Evolutionary conservation across 768 basidiomycete species (phyloP).

Genomic region (Podaxis mareebaensis): DNA sequence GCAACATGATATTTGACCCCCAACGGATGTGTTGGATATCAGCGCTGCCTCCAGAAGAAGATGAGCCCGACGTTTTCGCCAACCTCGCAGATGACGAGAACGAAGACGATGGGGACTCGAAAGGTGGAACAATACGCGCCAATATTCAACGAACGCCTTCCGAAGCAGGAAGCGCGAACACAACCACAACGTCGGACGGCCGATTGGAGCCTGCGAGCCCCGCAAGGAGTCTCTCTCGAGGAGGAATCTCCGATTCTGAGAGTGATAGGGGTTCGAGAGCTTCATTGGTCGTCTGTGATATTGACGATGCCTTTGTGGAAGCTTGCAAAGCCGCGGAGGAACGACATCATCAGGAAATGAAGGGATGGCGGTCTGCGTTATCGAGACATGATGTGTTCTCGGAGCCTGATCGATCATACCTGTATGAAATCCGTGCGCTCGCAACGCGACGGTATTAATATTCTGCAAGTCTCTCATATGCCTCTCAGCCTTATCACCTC

Average conservation of each 20-base stretch:
- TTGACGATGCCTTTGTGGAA: conserved; percentile 73
- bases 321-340: conserved; percentile 77
- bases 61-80: conserved; percentile 95
- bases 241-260: conserved; percentile 68
- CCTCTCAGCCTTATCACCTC: conserved; percentile 20
- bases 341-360: conserved; percentile 82
- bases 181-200: conserved; percentile 27
- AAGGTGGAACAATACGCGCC: conserved; percentile 80
- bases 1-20: conserved; percentile 98
- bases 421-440: conserved; percentile 83
- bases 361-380: conserved; percentile 63
- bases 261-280: conserved; percentile 82
- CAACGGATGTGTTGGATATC: conserved; percentile 94
- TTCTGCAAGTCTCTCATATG: conserved; percentile 7
- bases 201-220: conserved; percentile 54
- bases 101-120: conserved; percentile 70
- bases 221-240: conserved; percentile 60
- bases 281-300: conserved; percentile 69
- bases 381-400: conserved; percentile 37
- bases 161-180: conserved; percentile 30
- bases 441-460: conserved; percentile 80
- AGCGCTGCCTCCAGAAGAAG: conserved; percentile 80
- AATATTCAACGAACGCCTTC: conserved; percentile 40
- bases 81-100: conserved; percentile 92
- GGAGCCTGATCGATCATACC: conserved; percentile 59